phyloP scores from a whole-genome alignment of 768 basidiomycete genomes.

The Russula emetica region DNA sequence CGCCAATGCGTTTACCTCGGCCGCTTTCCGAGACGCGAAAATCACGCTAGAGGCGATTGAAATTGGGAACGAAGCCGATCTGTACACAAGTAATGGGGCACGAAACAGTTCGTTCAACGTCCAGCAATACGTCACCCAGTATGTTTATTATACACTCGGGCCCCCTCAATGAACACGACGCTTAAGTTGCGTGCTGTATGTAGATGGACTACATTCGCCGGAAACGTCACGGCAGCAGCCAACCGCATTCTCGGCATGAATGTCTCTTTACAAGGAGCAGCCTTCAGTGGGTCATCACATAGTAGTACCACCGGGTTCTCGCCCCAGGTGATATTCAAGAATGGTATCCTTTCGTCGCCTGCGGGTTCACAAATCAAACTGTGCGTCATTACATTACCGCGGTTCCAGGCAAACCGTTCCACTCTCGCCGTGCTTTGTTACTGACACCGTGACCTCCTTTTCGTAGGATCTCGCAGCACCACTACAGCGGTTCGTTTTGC shows the following conservation, averaged over 20 bases:
- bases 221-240: slow-evolving; percentile 42
- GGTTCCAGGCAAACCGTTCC: not conserved
- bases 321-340: slow-evolving; percentile 50
- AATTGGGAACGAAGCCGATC: slow-evolving; percentile 59
- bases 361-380: slow-evolving; percentile 47
- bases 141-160: slow-evolving; percentile 27
- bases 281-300: slow-evolving; percentile 52
- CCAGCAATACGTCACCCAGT: slow-evolving; percentile 49
- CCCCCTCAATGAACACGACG: no score
- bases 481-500: slow-evolving; percentile 59
- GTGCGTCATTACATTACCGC: slow-evolving; percentile 34
- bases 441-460: not conserved
- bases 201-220: slow-evolving; percentile 54
- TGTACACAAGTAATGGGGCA: slow-evolving; percentile 46
- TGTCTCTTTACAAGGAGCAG: slow-evolving; percentile 44
- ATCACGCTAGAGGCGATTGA: slow-evolving; percentile 56
- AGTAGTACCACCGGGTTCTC: slow-evolving; percentile 42
- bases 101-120: slow-evolving; percentile 41
- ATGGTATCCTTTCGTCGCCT: slow-evolving; percentile 42
- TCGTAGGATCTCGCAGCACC: slow-evolving; percentile 49
- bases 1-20: slow-evolving; percentile 44
- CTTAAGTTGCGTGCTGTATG: slow-evolving; percentile 3
- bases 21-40: slow-evolving; percentile 38
- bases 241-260: slow-evolving; percentile 39
- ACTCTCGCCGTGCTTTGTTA: not conserved